phyloP scores from a whole-genome alignment of 306 rosid species.

The Astragalus glycyphyllos region DNA sequence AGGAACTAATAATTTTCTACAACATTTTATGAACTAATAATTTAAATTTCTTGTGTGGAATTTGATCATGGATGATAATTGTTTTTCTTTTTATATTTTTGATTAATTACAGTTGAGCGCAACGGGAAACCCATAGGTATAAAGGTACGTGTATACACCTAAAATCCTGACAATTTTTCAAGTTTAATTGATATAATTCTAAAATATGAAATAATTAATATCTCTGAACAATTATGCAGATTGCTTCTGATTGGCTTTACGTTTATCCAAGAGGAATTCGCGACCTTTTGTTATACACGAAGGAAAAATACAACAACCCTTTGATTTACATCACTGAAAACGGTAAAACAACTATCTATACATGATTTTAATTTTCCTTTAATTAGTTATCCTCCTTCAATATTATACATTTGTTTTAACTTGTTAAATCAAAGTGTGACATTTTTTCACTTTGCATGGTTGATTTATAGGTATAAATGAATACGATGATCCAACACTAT shows the following conservation, averaged over 20 bases:
- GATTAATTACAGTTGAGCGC: conserved; percentile 33
- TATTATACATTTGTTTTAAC: too few species aligned
- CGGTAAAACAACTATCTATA: conserved; percentile 40
- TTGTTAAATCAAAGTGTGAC: not conserved
- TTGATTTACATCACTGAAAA: conserved; percentile 69
- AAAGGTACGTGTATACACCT: conserved; percentile 18
- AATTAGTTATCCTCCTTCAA: not conserved
- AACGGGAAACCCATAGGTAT: conserved; percentile 41
- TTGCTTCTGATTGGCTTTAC: conserved; percentile 54
- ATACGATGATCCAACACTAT: conserved; percentile 45
- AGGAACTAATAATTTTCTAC: not conserved
- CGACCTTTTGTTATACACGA: conserved; percentile 51
- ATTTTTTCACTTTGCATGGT: not conserved
- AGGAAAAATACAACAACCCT: conserved; percentile 55
- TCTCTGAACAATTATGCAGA: conserved; percentile 25
- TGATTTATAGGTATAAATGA: conserved; percentile 60
- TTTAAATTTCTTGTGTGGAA: not conserved
- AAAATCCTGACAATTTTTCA: too few species aligned
- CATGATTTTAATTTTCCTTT: not conserved
- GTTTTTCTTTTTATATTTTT: not conserved
- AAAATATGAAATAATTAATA: not conserved
- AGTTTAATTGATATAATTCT: not conserved
- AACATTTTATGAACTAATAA: not conserved
- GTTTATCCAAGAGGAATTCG: conserved; percentile 61
- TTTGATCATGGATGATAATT: not conserved